phyloP scores from a whole-genome alignment of 169 alveolate species.

The Eimeria sp. region DNA sequence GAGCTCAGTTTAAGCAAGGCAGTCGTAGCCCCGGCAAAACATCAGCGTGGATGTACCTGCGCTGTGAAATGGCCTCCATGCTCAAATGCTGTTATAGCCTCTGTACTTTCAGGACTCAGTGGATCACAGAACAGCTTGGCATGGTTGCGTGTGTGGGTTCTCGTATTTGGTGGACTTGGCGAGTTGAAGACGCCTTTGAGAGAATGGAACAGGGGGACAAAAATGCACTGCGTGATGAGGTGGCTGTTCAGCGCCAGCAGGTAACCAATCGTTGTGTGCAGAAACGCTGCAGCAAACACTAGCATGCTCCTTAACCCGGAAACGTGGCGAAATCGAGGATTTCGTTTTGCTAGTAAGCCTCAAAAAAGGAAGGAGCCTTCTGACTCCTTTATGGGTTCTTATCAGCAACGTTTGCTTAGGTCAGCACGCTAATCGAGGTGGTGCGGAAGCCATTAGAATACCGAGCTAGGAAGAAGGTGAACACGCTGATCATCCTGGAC shows the following conservation, averaged over 20 bases:
- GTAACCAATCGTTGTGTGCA: not conserved
- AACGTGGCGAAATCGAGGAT: not conserved
- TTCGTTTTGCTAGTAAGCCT: not conserved
- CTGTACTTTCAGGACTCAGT: conserved; percentile 85
- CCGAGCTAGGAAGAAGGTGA: conserved; percentile 92
- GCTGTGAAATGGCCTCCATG: not conserved
- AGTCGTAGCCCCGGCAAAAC: not conserved
- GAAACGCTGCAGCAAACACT: not conserved
- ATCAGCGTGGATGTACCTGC: not conserved
- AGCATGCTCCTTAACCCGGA: not conserved
- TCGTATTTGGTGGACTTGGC: conserved; percentile 98
- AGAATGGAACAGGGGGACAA: conserved; percentile 96
- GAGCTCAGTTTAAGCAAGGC: not conserved
- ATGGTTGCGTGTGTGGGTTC: conserved; percentile 94
- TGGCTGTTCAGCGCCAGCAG: conserved; percentile 78
- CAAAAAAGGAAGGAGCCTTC: not conserved
- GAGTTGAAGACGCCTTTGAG: conserved; percentile 96
- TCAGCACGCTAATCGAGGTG: conserved; percentile 93
- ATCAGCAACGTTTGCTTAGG: conserved; percentile 84
- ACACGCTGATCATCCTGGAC: conserved; percentile 97
- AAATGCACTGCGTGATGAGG: conserved; percentile 96
- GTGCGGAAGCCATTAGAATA: conserved; percentile 93
- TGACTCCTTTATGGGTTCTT: not conserved
- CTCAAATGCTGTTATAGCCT: not conserved
- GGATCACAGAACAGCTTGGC: conserved; percentile 93